Evolutionary conservation across 106 monocot genomes (phyloP).

Genomic region (Acorus calamus): DNA sequence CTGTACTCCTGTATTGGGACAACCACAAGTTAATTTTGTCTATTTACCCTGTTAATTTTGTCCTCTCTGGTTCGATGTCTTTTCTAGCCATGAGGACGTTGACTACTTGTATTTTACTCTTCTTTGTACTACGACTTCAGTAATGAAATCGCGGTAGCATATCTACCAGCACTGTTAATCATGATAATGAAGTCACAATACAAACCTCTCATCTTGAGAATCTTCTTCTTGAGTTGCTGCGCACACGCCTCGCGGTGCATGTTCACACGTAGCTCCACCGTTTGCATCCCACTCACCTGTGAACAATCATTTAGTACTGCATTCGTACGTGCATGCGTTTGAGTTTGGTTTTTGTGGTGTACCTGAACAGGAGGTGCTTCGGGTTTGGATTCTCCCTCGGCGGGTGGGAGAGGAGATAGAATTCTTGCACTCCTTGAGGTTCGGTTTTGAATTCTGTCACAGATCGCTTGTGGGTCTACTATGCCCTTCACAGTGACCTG

Average conservation of each 20-base stretch:
- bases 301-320: no score
- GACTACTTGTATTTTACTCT: no score
- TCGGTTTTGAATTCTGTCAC: constrained; percentile 45
- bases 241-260: constrained; percentile 97
- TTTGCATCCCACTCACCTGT: constrained; percentile 39
- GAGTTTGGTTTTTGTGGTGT: no score
- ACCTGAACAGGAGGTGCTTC: no score
- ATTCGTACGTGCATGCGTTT: no score
- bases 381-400: no score
- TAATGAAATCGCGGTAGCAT: neutral
- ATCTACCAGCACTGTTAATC: neutral
- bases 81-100: neutral
- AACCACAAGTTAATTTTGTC: neutral
- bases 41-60: neutral
- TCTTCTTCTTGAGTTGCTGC: constrained; percentile 64
- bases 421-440: constrained; percentile 34
- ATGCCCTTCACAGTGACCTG: constrained; percentile 57
- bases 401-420: no score
- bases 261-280: constrained; percentile 73
- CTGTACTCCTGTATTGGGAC: constrained; percentile 54
- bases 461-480: constrained; percentile 65
- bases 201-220: constrained; percentile 75
- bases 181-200: no score
- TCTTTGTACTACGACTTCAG: no score
- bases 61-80: neutral